A percentile compares a stretch with the other conserved stretches of the same genome.
These are phyloP conservation scores for Rubia balearica DNA, from an alignment of 305 asterid genomes.

Conservation along the genomic window DNA sequence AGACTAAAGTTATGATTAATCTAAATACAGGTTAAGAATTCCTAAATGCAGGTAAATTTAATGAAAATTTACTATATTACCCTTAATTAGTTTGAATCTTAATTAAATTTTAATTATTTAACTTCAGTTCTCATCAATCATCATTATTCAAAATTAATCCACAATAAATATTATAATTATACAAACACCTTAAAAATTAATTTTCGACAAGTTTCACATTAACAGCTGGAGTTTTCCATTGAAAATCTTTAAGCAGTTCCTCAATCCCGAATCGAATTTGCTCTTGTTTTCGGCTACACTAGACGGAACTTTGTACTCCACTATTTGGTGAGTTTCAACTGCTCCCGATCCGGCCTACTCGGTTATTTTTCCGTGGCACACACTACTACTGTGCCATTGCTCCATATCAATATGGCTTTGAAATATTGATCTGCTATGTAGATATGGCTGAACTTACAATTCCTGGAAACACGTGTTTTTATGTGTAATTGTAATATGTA, in stretches of 20 bases:
- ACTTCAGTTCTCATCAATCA: too few relatives aligned
- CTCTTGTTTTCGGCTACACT: conserved; percentile 36
- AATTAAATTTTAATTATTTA: too few relatives aligned
- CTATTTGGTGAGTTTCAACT: conserved; percentile 38
- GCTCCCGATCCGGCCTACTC: conserved; percentile 29
- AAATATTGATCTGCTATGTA: too few relatives aligned
- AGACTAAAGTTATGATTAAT: too few relatives aligned
- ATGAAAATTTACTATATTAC: too few relatives aligned
- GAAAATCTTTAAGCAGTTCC: conserved; percentile 58
- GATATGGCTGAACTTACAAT: conserved; percentile 2
- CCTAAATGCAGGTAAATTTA: too few relatives aligned
- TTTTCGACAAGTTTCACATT: conserved; percentile 38
- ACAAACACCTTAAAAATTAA: too few relatives aligned
- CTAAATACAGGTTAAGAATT: too few relatives aligned
- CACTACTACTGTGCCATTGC: conserved; percentile 33
- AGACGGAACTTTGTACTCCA: conserved; percentile 29
- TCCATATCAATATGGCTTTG: conserved; percentile 22
- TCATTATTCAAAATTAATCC: too few relatives aligned
- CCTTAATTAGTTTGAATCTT: too few relatives aligned
- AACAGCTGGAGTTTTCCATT: conserved; percentile 32
- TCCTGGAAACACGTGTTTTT: conserved; percentile 3
- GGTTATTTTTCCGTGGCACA: conserved; percentile 39
- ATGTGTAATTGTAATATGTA: too few relatives aligned
- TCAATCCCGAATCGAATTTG: conserved; percentile 38
- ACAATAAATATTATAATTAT: too few relatives aligned